Evolutionary conservation across 2,329 filamentous ascomycete genomes (phyloP).

Genomic region (Ilyonectria destructans): DNA sequence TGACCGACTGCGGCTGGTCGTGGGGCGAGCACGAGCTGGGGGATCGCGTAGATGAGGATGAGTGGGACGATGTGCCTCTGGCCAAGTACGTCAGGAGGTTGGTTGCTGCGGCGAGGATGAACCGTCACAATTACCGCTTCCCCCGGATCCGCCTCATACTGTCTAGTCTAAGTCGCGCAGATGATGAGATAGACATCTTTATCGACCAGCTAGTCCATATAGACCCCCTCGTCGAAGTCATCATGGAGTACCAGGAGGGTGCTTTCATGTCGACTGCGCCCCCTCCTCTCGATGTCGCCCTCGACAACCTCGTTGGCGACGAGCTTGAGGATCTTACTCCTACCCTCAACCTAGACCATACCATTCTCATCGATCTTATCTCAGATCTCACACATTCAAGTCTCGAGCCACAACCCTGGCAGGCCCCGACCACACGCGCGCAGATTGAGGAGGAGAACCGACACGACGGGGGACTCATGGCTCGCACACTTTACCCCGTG

Average conservation of each 20-base stretch:
- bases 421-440: slow-evolving; percentile 51
- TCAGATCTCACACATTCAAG: slow-evolving; percentile 58
- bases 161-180: slow-evolving; percentile 51
- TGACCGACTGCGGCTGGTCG: slow-evolving; percentile 60
- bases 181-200: slow-evolving; percentile 51
- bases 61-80: slow-evolving; percentile 55
- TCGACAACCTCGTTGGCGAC: slow-evolving; percentile 52
- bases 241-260: slow-evolving; percentile 51
- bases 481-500: slow-evolving; percentile 55
- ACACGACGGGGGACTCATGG: slow-evolving; percentile 52
- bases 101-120: slow-evolving; percentile 55
- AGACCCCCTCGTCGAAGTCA: slow-evolving; percentile 53
- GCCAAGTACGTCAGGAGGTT: slow-evolving; percentile 54
- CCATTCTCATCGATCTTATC: slow-evolving; percentile 59
- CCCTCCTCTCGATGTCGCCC: slow-evolving; percentile 48
- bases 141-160: slow-evolving; percentile 57
- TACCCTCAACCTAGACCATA: slow-evolving; percentile 60
- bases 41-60: slow-evolving; percentile 52
- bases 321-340: slow-evolving; percentile 53
- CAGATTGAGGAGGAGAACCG: slow-evolving; percentile 57
- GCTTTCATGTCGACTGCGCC: slow-evolving; percentile 45
- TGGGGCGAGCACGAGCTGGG: slow-evolving; percentile 57
- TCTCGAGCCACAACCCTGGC: slow-evolving; percentile 55
- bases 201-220: slow-evolving; percentile 52
- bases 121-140: slow-evolving; percentile 56